Evolutionary conservation across 352 stramenopile species (phyloP), one percentile per base, ranked within the genome.

Genomic region (Pythium grandisporangium): DNA sequence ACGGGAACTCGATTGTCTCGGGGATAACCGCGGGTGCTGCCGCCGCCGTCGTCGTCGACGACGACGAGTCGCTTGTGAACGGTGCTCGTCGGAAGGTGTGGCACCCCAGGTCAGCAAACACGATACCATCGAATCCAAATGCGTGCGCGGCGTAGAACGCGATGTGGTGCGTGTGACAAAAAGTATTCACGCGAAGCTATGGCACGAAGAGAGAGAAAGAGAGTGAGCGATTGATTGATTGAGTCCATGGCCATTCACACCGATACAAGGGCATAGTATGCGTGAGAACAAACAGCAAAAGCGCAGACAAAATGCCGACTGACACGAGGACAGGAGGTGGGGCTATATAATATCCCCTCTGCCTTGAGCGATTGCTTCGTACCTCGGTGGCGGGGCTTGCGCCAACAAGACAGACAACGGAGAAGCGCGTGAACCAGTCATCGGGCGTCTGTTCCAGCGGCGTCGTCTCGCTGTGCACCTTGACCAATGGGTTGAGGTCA

Each of bases 401-500:
- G 7, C 61, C 64, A 13, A 91, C 48, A 17, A 88, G 35, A 40
- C 70, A 86, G 14, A 98, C 67, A 33, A 95, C 79, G 35, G 81
- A 76, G 63, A 96, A 98, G 33, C 86, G 48, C 55, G 76, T 48
- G 51, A 98, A 88, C 38, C 78, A 90, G 1, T 72, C 67, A 54
- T 96, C 74, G 0, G 66, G 45, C 1, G 82, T 51, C 17, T 60
- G 51, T 16, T 29, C 68, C 11, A 76, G 66, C 39, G 48, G 54
- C 27, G 45, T 78, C 8, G 88, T 93, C 44, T 86, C 70, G 61
- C 76, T 85, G 16, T 76, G 40, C 27, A 97, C 93, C 14, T 65
- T 61, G 25, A 97, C 79, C 4, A 98, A 59, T 8, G 89, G 89
- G 66, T 98, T 98, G 14, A 99, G 74, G 47, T 97, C 93, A 53